phyloP scores from a whole-genome alignment of 352 stramenopile genomes.

The Globisporangium parvum region DNA sequence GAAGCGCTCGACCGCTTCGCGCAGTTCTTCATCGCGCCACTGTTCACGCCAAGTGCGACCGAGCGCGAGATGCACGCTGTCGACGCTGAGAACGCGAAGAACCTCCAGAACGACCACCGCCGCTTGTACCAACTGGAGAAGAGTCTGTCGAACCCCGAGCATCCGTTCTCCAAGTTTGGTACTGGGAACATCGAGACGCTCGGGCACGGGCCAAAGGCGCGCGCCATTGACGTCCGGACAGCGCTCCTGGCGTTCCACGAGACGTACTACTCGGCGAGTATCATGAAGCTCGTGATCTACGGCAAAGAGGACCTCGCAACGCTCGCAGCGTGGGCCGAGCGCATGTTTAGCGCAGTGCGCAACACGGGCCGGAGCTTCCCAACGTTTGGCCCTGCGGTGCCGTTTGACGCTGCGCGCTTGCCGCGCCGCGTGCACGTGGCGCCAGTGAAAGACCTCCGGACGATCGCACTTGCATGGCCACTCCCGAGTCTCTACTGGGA shows the following conservation, averaged over 20 bases:
- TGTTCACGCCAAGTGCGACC: constrained; percentile 88
- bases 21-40: constrained; percentile 97
- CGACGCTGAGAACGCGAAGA: constrained; percentile 96
- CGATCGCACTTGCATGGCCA: constrained; percentile 72
- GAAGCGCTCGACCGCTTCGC: constrained; percentile 94
- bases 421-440: constrained; percentile 42
- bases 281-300: constrained; percentile 58
- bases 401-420: constrained; percentile 46
- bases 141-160: constrained; percentile 50
- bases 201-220: constrained; percentile 24
- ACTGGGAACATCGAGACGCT: constrained; percentile 87
- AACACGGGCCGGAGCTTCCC: constrained; percentile 55
- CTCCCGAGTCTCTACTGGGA: constrained; percentile 33
- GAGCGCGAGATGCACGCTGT: constrained; percentile 95
- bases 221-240: constrained; percentile 56
- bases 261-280: constrained; percentile 74
- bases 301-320: constrained; percentile 84
- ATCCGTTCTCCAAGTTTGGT: constrained; percentile 90
- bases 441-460: constrained; percentile 59
- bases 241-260: constrained; percentile 83
- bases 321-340: constrained; percentile 64
- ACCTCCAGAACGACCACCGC: constrained; percentile 91
- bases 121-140: constrained; percentile 84
- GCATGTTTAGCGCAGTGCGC: constrained; percentile 79
- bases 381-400: constrained; percentile 40